A percentile compares a stretch with the other conserved stretches of the same genome.
These are phyloP conservation scores for Corchorus olitorius DNA, from an alignment of 345 rosid species.

Conservation along the genomic window DNA sequence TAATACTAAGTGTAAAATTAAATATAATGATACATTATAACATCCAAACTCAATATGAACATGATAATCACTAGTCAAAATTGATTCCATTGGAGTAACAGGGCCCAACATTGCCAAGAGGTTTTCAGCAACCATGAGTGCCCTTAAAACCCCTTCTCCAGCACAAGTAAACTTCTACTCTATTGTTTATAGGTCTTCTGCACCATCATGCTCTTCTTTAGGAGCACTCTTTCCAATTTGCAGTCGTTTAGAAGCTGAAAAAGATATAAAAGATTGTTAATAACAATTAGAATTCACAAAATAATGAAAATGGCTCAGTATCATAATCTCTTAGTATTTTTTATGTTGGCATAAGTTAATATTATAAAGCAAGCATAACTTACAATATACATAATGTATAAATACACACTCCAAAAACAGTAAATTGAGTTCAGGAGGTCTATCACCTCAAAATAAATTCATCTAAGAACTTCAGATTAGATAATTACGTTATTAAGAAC, in stretches of 20 bases:
- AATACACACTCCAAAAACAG: constrained; percentile 7
- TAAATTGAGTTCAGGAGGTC: not conserved
- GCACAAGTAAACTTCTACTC: not conserved
- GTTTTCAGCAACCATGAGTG: constrained; percentile 6
- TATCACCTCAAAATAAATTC: not conserved
- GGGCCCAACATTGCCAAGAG: not conserved
- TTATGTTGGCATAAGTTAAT: not conserved
- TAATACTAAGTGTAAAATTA: constrained; percentile 6
- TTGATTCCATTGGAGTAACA: constrained; percentile 9
- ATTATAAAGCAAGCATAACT: not conserved
- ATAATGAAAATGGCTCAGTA: not conserved
- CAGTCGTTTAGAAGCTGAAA: constrained; percentile 37
- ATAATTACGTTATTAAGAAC: not conserved
- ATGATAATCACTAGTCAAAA: constrained; percentile 26
- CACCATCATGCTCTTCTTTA: constrained; percentile 24
- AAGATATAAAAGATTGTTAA: not conserved
- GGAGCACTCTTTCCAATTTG: constrained; percentile 25
- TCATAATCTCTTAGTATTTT: not conserved
- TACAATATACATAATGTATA: not conserved
- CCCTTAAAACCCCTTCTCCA: not conserved
- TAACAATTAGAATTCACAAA: constrained; percentile 9
- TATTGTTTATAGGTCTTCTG: constrained; percentile 5
- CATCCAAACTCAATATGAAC: constrained; percentile 19
- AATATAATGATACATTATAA: constrained; percentile 5
- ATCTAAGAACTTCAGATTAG: not conserved